These are phyloP conservation scores for Rhizopus arrhizus DNA, from an alignment of 371 early-diverging fungal species.

Conservation along the genomic window DNA sequence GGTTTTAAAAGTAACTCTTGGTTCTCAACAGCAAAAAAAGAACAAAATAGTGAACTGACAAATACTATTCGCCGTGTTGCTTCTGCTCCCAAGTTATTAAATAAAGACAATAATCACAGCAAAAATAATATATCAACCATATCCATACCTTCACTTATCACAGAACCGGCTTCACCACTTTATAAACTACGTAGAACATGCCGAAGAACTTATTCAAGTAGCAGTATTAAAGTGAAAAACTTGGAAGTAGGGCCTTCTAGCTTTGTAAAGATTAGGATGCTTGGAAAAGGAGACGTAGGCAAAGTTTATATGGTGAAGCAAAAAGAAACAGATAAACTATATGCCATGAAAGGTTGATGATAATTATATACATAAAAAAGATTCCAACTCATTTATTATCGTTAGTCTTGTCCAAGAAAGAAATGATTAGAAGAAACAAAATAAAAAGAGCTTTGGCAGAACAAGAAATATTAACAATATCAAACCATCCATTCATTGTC, in stretches of 20 bases:
- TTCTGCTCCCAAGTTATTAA: slow-evolving; percentile 50
- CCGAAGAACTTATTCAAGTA: slow-evolving; percentile 71
- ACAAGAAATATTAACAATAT: slow-evolving; percentile 92
- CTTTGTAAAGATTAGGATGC: slow-evolving; percentile 78
- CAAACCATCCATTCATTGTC: slow-evolving; percentile 97
- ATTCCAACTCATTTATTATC: not conserved
- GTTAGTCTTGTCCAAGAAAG: slow-evolving; percentile 84
- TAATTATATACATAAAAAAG: not conserved
- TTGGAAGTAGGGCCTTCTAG: slow-evolving; percentile 81
- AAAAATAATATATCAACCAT: slow-evolving; percentile 27
- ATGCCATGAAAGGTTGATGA: slow-evolving; percentile 82
- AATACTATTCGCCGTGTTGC: slow-evolving; percentile 54
- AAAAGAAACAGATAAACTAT: slow-evolving; percentile 78
- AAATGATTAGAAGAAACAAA: slow-evolving; percentile 95
- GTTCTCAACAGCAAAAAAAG: slow-evolving; percentile 33
- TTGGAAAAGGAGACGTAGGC: slow-evolving; percentile 95
- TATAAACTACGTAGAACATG: slow-evolving; percentile 20
- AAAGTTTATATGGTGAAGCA: slow-evolving; percentile 90
- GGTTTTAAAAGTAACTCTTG: slow-evolving; percentile 48
- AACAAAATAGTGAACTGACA: slow-evolving; percentile 11
- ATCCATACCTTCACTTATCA: slow-evolving; percentile 22
- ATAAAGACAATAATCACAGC: slow-evolving; percentile 22
- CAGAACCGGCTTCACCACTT: slow-evolving; percentile 14
- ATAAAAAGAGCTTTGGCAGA: slow-evolving; percentile 94
- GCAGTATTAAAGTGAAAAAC: slow-evolving; percentile 75